Evolutionary conservation across 2,329 filamentous ascomycete genomes (phyloP).

Genomic region (Rutstroemia sp.): DNA sequence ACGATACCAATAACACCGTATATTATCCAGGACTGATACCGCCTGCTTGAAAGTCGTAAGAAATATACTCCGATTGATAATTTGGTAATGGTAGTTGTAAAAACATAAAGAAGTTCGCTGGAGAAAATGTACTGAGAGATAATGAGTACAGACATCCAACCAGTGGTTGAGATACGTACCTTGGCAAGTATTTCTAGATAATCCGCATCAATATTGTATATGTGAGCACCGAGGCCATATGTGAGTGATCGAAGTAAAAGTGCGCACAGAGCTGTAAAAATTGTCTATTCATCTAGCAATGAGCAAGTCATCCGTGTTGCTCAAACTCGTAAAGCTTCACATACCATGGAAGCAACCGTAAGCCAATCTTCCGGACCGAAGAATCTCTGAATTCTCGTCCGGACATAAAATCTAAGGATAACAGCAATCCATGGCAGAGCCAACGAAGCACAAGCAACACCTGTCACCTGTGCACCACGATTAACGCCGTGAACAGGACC

Average conservation of each 20-base stretch:
- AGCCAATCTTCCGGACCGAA: slow-evolving; percentile 28
- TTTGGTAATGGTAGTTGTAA: slow-evolving; percentile 24
- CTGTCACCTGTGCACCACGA: slow-evolving; percentile 24
- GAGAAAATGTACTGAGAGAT: slow-evolving; percentile 18
- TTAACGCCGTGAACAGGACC: slow-evolving; percentile 8
- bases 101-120: slow-evolving; percentile 27
- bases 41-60: slow-evolving; percentile 22
- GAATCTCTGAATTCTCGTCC: slow-evolving; percentile 24
- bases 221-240: slow-evolving; percentile 26
- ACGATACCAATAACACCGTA: slow-evolving; percentile 19
- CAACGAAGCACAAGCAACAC: slow-evolving; percentile 30
- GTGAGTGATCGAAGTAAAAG: slow-evolving; percentile 17
- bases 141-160: neutral
- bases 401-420: slow-evolving; percentile 24
- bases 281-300: slow-evolving; percentile 12
- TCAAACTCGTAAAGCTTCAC: neutral
- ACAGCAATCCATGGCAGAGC: slow-evolving; percentile 29
- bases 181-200: slow-evolving; percentile 21
- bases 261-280: slow-evolving; percentile 22
- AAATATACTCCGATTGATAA: slow-evolving; percentile 25
- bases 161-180: slow-evolving; percentile 8
- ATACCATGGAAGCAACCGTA: slow-evolving; percentile 23
- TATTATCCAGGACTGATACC: slow-evolving; percentile 21
- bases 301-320: neutral
- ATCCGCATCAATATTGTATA: slow-evolving; percentile 17